Conservation (phyloP, 108 stramenopile genomes). For the Nitzschia inconspicua region DNA sequence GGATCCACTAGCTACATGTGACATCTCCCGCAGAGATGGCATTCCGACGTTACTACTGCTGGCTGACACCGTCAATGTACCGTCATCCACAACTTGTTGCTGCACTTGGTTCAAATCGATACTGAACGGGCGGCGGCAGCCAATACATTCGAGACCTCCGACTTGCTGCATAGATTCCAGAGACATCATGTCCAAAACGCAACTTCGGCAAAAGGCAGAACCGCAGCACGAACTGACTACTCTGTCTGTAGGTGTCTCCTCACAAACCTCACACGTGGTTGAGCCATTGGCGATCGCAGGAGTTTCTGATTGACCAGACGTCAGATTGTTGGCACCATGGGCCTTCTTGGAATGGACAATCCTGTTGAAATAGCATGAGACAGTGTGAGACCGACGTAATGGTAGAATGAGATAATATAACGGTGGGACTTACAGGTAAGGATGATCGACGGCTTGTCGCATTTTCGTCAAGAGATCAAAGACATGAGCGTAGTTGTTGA, state of each 20-base stretch:
- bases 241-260: slow-evolving; percentile 73
- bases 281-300: slow-evolving; percentile 62
- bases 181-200: slow-evolving; percentile 79
- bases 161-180: slow-evolving; percentile 23
- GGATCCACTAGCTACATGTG: slow-evolving; percentile 71
- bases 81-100: slow-evolving; percentile 58
- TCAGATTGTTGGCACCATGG: slow-evolving; percentile 5
- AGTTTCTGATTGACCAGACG: slow-evolving; percentile 13
- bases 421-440: too few relatives aligned
- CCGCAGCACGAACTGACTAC: slow-evolving; percentile 78
- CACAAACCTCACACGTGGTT: slow-evolving; percentile 74
- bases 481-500: slow-evolving; percentile 94
- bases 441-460: slow-evolving; percentile 98
- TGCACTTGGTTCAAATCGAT: slow-evolving; percentile 75
- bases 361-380: too few relatives aligned
- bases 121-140: slow-evolving; percentile 72
- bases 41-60: slow-evolving; percentile 12
- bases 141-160: slow-evolving; percentile 56
- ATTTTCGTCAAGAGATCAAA: slow-evolving; percentile 88
- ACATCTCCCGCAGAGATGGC: slow-evolving; percentile 78
- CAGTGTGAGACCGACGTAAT: slow-evolving; percentile 67
- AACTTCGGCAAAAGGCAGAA: slow-evolving; percentile 72
- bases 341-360: slow-evolving; percentile 37
- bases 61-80: slow-evolving; percentile 24
- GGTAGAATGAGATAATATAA: too few relatives aligned